Evolutionary conservation across 192 early-diverging fungal species (phyloP).

Genomic region (Coemansia sp.): DNA sequence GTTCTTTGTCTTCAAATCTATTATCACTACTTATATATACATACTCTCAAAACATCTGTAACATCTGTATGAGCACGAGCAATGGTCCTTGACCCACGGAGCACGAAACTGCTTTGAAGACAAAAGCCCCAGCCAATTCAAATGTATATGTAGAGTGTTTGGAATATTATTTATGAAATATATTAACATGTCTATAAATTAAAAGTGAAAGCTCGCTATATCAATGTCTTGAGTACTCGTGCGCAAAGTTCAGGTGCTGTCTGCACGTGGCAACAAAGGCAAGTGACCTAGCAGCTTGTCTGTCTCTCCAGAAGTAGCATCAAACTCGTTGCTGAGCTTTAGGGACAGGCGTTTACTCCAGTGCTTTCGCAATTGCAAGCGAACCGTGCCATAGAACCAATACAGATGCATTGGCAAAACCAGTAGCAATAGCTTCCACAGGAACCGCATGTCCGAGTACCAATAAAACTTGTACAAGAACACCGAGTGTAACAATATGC

Average conservation of each 20-base stretch:
- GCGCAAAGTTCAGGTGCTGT: background rate
- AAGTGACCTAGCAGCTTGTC: slow-evolving; percentile 4
- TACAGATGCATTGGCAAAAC: slow-evolving; percentile 60
- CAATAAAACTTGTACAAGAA: slow-evolving; percentile 39
- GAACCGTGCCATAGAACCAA: slow-evolving; percentile 55
- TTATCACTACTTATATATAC: no score
- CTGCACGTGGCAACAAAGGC: background rate
- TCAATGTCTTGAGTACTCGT: background rate
- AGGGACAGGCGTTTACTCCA: background rate
- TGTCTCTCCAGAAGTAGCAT: background rate
- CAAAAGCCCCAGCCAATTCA: no score
- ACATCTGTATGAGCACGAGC: no score
- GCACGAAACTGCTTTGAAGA: no score
- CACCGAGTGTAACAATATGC: slow-evolving; percentile 59
- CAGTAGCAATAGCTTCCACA: slow-evolving; percentile 36
- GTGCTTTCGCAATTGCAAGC: slow-evolving; percentile 4
- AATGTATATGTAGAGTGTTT: no score
- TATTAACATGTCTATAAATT: background rate
- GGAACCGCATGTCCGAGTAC: slow-evolving; percentile 25
- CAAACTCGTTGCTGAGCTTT: background rate
- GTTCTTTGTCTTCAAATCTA: no score
- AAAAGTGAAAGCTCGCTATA: background rate
- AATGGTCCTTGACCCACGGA: no score
- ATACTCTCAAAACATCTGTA: no score
- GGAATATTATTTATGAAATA: background rate